Conservation (phyloP, 371 early-diverging fungal genomes). For the Saksenaea oblongispora region DNA sequence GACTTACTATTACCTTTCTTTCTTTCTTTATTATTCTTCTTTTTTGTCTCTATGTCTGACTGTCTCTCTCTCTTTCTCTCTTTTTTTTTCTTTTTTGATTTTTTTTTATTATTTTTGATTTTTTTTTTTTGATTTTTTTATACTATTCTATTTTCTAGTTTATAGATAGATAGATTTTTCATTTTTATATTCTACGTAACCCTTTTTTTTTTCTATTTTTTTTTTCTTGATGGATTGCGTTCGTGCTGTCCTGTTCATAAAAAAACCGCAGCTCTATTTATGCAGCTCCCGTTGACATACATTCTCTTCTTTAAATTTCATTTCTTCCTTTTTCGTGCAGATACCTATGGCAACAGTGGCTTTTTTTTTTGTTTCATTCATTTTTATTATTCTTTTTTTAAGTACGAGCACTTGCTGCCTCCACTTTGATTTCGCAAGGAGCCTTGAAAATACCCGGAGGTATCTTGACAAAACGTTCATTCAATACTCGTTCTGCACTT, state of each 20-base stretch:
- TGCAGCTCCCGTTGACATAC: conserved; percentile 7
- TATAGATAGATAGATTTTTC: no score
- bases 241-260: neutral
- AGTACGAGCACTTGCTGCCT: conserved; percentile 3
- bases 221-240: neutral
- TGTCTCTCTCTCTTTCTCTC: no score
- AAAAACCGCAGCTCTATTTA: conserved; percentile 5
- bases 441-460: conserved; percentile 19
- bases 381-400: neutral
- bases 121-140: no score
- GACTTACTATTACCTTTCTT: neutral
- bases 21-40: neutral
- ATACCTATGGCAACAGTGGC: neutral
- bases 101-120: neutral
- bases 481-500: conserved; percentile 14
- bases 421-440: conserved; percentile 25
- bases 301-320: conserved; percentile 3
- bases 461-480: conserved; percentile 21
- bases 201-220: neutral
- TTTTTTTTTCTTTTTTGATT: neutral
- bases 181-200: no score
- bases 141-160: neutral
- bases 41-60: no score
- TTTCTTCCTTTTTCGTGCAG: conserved; percentile 5
- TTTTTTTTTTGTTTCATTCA: neutral